Base-by-base conservation (phyloP, 2,329 filamentous ascomycete species). In the Metarhizium anisopliae region DNA sequence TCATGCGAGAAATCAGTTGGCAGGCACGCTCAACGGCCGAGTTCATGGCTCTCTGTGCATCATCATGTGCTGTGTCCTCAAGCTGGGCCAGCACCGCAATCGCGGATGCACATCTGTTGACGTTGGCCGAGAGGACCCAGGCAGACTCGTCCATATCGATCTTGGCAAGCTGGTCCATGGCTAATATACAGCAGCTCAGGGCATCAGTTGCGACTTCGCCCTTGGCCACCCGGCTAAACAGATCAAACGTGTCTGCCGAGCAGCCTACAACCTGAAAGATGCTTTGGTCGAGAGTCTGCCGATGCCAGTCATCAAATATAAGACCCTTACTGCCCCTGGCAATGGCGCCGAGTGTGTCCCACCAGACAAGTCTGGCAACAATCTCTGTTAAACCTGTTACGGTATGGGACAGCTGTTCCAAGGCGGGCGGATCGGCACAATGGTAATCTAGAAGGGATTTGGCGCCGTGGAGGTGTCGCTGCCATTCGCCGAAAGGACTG, bases 291-390 rank as follows among this genome's bases (percentile, higher is more conserved):
- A 75, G 52, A 2, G 66, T 64, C 10, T 66, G 61, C 6, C 70
- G 70, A 58, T 74, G 72, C 72, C 72, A 75, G 59, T 70, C 67
- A 25, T 72, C 69, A 52, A 75, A 75, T 20, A 74, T 71, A 4
- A 67, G 56, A 4, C 60, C 57, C 14, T 56, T 54, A 2, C 59
- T 58, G 20, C 59, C 57, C 32, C 64, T 55, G 0, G 61, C 59
- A 11, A 67, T 53, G 2, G 62, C 57, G 1, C 73, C 70, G 11
- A 66, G 68, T 0, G 68, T 65, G 53, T 75, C 73, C 32, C 71
- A 74, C 73, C 72, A 75, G 0, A 72, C 65, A 2, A 75, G 65
- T 7, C 71, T 68, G 0, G 70, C 65, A 2, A 75, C 61, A 2
- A 74, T 70, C 50, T 72, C 69, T 2, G 65, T 63, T 1, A 75